These are phyloP conservation scores for Macrotyloma uniflorum DNA, from an alignment of 306 rosid genomes.

Conservation along the genomic window DNA sequence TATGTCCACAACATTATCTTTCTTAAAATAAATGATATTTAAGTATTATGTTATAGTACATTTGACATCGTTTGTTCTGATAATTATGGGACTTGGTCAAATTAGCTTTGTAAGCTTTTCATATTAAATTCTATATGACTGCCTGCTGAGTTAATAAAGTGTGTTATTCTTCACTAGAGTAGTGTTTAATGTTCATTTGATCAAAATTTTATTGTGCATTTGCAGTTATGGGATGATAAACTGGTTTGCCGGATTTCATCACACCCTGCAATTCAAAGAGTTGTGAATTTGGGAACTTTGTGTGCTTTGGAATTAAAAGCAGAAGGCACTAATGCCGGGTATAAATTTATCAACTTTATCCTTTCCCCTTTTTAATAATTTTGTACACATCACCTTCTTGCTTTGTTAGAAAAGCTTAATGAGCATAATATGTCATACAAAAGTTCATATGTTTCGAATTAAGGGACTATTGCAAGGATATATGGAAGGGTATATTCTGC, in stretches of 20 bases:
- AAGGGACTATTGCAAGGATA: background rate
- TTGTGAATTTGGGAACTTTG: conserved; percentile 82
- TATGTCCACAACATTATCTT: background rate
- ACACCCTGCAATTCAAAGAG: conserved; percentile 77
- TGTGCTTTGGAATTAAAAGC: conserved; percentile 85
- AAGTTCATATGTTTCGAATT: background rate
- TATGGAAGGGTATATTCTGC: background rate
- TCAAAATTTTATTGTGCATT: conserved; percentile 8
- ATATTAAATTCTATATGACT: background rate
- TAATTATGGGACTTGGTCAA: background rate
- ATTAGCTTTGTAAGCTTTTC: conserved; percentile 1
- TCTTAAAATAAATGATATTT: background rate
- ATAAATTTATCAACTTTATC: conserved; percentile 35
- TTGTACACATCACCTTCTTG: conserved; percentile 34
- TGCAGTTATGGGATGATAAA: conserved; percentile 86
- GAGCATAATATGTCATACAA: background rate
- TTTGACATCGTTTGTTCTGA: conserved; percentile 12
- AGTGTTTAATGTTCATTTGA: conserved; percentile 14
- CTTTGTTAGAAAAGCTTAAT: background rate
- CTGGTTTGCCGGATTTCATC: conserved; percentile 70
- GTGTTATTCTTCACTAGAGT: conserved; percentile 2
- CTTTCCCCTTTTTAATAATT: conserved; percentile 7
- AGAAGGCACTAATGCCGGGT: conserved; percentile 83
- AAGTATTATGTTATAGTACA: background rate
- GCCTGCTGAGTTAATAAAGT: conserved; percentile 3